A percentile compares a stretch with the other conserved stretches of the same genome.
Conservation (phyloP, 106 monocot genomes). For the Alisma plantagoaquatica region DNA sequence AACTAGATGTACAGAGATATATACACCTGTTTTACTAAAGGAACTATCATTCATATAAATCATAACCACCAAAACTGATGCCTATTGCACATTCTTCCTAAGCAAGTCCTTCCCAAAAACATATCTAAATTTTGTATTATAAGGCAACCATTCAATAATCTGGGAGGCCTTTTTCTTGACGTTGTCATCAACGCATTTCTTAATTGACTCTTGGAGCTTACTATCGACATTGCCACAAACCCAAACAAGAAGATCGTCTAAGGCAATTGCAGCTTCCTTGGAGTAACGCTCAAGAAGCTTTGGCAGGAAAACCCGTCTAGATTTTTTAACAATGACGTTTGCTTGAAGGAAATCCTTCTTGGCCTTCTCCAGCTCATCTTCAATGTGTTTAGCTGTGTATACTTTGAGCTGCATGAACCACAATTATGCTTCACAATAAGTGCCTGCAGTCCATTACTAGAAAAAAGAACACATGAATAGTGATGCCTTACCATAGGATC, state of each 20-base stretch:
- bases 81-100: too few relatives aligned
- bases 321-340: conserved; percentile 49
- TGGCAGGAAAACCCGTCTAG: conserved; percentile 50
- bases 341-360: conserved; percentile 67
- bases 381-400: conserved; percentile 50
- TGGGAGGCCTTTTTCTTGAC: conserved; percentile 44
- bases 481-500: conserved; percentile 52
- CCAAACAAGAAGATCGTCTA: conserved; percentile 46
- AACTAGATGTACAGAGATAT: too few relatives aligned
- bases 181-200: conserved; percentile 26
- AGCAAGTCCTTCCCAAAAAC: conserved; percentile 33
- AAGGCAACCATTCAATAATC: conserved; percentile 56
- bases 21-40: too few relatives aligned
- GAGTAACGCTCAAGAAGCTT: conserved; percentile 63
- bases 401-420: conserved; percentile 45
- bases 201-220: conserved; percentile 31
- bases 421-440: too few relatives aligned
- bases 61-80: too few relatives aligned
- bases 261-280: conserved; percentile 30
- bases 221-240: conserved; percentile 34
- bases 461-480: too few relatives aligned
- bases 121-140: conserved; percentile 53
- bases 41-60: too few relatives aligned
- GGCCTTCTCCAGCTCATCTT: conserved; percentile 48
- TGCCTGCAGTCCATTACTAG: too few relatives aligned